Base-by-base conservation (phyloP, 805 yeast species). In the Candida morakotiae region DNA sequence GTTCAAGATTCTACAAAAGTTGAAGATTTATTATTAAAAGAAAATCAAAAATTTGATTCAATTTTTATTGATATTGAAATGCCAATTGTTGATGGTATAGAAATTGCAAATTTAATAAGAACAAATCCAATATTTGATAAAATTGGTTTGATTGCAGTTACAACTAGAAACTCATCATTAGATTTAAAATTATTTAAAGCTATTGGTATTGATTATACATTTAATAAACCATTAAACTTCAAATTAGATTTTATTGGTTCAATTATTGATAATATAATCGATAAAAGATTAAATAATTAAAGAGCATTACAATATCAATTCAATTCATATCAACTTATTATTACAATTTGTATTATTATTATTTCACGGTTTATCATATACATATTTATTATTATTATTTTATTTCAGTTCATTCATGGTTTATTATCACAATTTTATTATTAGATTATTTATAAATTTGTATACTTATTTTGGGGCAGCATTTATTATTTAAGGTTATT, bases 31-130 rank as follows among this genome's bases (percentile, higher is more conserved):
- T 38, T 61, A 2, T 31, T 41, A 10, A 14, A 9, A 3, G 22
- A 25, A 26, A 31, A 39, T 1, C 40, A 44, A 20, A 26, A 30
- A 13, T 62, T 49, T 35, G 65, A 66, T 39, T 46, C 60, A 22
- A 52, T 65, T 6, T 69, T 68, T 36, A 50, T 68, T 28, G 74
- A 69, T 44, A 69, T 69, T 22, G 74, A 69, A 41, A 69, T 69
- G 74, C 74, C 74, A 4, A 48, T 45, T 9, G 52, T 68, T 14
- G 49, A 62, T 14, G 74, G 74, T 9, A 49, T 63, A 5, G 67
- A 67, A 15, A 52, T 69, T 16, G 61, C 69, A n/a, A 41, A 38
- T 18, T 18, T 15, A n/a, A 26, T 44, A 9, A 26, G 44, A 19
- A 15, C 10, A 17, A 19, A 30, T 30, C 20, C 27, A 10, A 11